Evolutionary conservation across 768 basidiomycete species (phyloP).

Genomic region (Phaeotremella skinneri): DNA sequence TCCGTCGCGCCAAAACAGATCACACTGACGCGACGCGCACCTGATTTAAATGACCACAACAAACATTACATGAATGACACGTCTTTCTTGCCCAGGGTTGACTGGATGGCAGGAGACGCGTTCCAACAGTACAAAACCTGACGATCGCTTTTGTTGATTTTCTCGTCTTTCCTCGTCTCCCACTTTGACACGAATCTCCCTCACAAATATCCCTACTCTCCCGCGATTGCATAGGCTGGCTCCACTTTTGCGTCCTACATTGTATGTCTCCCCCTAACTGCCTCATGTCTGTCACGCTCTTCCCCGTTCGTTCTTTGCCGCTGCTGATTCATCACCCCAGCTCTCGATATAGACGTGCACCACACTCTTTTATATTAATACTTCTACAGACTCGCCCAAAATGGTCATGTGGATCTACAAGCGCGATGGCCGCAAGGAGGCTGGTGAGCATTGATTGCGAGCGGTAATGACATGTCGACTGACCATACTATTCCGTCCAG

Average conservation of each 20-base stretch:
- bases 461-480: not conserved
- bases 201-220: not conserved
- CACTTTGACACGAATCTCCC: not conserved
- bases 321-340: not conserved
- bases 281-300: too few species aligned
- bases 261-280: not conserved
- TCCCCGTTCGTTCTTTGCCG: too few species aligned
- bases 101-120: not conserved
- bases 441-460: constrained; percentile 24
- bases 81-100: not conserved
- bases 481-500: constrained; percentile 4
- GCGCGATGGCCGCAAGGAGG: constrained; percentile 50
- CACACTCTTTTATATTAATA: constrained; percentile 2
- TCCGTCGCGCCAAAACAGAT: not conserved
- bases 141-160: not conserved
- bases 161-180: not conserved
- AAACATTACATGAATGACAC: not conserved
- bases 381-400: constrained; percentile 11
- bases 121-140: not conserved
- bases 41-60: not conserved
- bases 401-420: constrained; percentile 51
- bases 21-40: not conserved
- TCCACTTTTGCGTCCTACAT: not conserved
- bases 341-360: not conserved
- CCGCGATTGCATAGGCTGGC: not conserved